A percentile compares a stretch with the other conserved stretches of the same genome.
These are phyloP conservation scores for Cercophora sp. DNA, from an alignment of 495 filamentous ascomycete genomes.

Conservation along the genomic window DNA sequence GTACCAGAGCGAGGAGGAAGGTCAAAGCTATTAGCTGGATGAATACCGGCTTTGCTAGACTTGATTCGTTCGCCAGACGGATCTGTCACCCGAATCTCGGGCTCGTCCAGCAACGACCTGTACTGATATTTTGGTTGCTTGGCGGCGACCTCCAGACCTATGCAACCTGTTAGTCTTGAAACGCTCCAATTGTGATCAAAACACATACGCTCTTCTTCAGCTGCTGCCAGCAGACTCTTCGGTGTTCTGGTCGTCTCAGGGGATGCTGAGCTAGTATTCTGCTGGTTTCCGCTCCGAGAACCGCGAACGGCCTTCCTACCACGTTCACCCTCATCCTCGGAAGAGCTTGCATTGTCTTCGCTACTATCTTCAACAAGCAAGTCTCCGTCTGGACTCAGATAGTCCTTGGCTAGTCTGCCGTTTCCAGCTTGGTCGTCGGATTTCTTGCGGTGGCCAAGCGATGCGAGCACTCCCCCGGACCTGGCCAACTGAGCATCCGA, in stretches of 20 bases:
- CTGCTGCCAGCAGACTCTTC: slow-evolving; percentile 60
- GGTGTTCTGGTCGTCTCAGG: slow-evolving; percentile 32
- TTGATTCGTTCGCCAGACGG: slow-evolving; percentile 55
- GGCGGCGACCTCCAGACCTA: slow-evolving; percentile 40
- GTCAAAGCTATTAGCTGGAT: slow-evolving; percentile 80
- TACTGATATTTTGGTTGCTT: slow-evolving; percentile 37
- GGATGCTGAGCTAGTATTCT: slow-evolving; percentile 2
- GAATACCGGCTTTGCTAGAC: slow-evolving; percentile 60
- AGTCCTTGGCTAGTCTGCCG: slow-evolving; percentile 70
- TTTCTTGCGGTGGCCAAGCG: slow-evolving; percentile 46
- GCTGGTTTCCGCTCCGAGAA: slow-evolving; percentile 23
- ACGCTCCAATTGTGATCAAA: not conserved
- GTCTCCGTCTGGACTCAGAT: slow-evolving; percentile 58
- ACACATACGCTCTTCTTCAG: slow-evolving; percentile 74
- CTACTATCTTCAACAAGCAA: slow-evolving; percentile 50
- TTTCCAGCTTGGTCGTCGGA: slow-evolving; percentile 40
- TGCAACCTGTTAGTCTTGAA: slow-evolving; percentile 15
- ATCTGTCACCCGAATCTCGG: slow-evolving; percentile 58
- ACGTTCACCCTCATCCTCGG: slow-evolving; percentile 48
- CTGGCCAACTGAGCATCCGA: slow-evolving; percentile 61
- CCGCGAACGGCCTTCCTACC: slow-evolving; percentile 44
- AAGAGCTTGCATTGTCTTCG: slow-evolving; percentile 49
- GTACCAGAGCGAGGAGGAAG: slow-evolving; percentile 56
- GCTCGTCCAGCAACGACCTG: slow-evolving; percentile 58
- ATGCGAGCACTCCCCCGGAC: slow-evolving; percentile 51